Evolutionary conservation across 495 filamentous ascomycete genomes (phyloP).

Genomic region (Xylaria cubensis): DNA sequence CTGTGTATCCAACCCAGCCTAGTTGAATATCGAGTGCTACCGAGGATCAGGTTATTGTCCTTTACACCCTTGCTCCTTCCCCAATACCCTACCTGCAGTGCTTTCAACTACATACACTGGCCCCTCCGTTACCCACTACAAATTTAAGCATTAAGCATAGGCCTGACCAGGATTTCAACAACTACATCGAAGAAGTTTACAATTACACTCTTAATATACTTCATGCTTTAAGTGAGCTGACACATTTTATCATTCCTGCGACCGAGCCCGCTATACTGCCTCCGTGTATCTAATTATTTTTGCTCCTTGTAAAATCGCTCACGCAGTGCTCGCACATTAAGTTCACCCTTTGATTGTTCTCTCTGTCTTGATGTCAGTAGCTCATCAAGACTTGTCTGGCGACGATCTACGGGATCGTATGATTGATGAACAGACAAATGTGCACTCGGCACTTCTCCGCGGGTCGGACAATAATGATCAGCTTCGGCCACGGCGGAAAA

Average conservation of each 20-base stretch:
- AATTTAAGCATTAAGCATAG: constrained; percentile 4
- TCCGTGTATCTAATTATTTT: not conserved
- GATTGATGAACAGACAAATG: constrained; percentile 8
- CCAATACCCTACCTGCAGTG: not conserved
- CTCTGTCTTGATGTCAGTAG: not conserved
- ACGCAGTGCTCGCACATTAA: constrained; percentile 5
- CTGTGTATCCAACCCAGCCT: not conserved
- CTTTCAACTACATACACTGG: not conserved
- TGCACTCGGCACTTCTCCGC: constrained; percentile 15
- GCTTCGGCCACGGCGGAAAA: not conserved
- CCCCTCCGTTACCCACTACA: not conserved
- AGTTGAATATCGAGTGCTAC: not conserved
- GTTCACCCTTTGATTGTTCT: not conserved
- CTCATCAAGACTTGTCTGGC: not conserved
- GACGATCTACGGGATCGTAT: not conserved
- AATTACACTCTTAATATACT: not conserved
- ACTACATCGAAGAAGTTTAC: not conserved
- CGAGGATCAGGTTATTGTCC: not conserved
- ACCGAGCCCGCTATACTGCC: not conserved
- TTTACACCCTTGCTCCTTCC: not conserved
- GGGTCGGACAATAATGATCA: constrained; percentile 10
- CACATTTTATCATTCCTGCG: not conserved
- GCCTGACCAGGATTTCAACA: not conserved
- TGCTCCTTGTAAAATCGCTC: not conserved
- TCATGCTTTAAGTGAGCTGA: not conserved